A percentile compares a stretch with the other conserved stretches of the same genome.
phyloP scores from a whole-genome alignment of 2,329 filamentous ascomycete species.

The Bipolaris oryzae region DNA sequence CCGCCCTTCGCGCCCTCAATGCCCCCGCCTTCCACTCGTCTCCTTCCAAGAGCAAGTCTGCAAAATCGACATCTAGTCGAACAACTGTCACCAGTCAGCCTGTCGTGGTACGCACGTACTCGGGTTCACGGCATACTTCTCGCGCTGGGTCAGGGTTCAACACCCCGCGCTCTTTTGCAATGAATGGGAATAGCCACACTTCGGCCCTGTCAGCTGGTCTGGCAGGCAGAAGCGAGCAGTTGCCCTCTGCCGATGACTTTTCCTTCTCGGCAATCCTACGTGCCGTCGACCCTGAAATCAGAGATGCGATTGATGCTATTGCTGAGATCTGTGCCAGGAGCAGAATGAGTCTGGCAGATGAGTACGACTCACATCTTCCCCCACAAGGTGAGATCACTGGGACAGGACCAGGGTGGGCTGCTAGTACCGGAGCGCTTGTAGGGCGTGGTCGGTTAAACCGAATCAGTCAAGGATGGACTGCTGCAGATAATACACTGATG shows the following conservation, averaged over 20 bases:
- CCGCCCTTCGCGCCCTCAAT: slow-evolving; percentile 48
- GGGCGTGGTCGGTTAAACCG: slow-evolving; percentile 42
- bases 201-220: slow-evolving; percentile 42
- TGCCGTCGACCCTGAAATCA: slow-evolving; percentile 64
- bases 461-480: slow-evolving; percentile 42
- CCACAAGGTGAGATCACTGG: slow-evolving; percentile 63
- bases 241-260: slow-evolving; percentile 60
- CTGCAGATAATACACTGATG: slow-evolving; percentile 50
- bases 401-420: slow-evolving; percentile 34
- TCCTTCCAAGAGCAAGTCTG: slow-evolving; percentile 38
- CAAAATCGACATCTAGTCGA: slow-evolving; percentile 47
- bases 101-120: slow-evolving; percentile 53
- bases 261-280: slow-evolving; percentile 62
- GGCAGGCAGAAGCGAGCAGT: slow-evolving; percentile 33
- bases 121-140: slow-evolving; percentile 43
- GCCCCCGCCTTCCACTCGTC: slow-evolving; percentile 47
- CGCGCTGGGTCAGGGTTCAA: slow-evolving; percentile 40
- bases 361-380: slow-evolving; percentile 67
- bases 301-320: slow-evolving; percentile 64
- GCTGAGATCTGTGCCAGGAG: slow-evolving; percentile 68
- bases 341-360: slow-evolving; percentile 65
- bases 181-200: slow-evolving; percentile 35
- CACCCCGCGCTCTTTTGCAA: slow-evolving; percentile 40
- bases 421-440: slow-evolving; percentile 37
- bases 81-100: slow-evolving; percentile 52